These are phyloP conservation scores for Vickermania spadyakhi DNA, from an alignment of 208 protist species.

Conservation along the genomic window DNA sequence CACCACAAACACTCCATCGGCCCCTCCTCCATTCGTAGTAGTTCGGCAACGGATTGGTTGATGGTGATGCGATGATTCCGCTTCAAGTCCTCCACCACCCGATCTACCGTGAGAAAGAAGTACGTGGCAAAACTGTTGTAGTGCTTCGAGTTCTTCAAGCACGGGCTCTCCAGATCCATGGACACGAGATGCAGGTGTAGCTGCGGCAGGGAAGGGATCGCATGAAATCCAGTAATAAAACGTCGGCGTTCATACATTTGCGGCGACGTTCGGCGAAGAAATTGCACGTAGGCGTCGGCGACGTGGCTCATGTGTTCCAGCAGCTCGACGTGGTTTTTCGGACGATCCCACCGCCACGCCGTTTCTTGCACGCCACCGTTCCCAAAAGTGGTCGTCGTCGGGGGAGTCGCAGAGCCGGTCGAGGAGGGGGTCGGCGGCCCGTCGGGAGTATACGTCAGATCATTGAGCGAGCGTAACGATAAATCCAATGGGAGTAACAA, in stretches of 20 bases:
- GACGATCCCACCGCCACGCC: neutral
- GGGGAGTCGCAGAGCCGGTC: neutral
- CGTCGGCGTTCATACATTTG: constrained; percentile 14
- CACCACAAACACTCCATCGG: constrained; percentile 80
- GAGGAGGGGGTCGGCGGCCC: neutral
- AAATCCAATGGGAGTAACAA: constrained; percentile 74
- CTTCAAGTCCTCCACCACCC: constrained; percentile 55
- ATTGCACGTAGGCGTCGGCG: constrained; percentile 40
- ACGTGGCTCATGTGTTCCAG: constrained; percentile 47
- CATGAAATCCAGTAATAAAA: constrained; percentile 78
- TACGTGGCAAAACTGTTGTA: constrained; percentile 88
- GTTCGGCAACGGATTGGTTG: constrained; percentile 43
- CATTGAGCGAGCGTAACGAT: constrained; percentile 48
- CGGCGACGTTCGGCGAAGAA: constrained; percentile 17
- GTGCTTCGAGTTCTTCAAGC: constrained; percentile 77
- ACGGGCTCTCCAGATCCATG: constrained; percentile 70
- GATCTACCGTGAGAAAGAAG: constrained; percentile 67
- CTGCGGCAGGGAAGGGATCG: constrained; percentile 73
- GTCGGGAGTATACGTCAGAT: constrained; percentile 8
- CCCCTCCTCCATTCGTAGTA: constrained; percentile 60
- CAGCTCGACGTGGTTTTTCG: constrained; percentile 29
- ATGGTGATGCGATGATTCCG: constrained; percentile 51
- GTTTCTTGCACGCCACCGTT: neutral
- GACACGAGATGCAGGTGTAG: constrained; percentile 83
- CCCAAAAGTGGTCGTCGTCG: neutral